Evolutionary conservation across 371 early-diverging fungal species (phyloP), one percentile per base, ranked within the genome.

Genomic region (Mucor racemosus): DNA sequence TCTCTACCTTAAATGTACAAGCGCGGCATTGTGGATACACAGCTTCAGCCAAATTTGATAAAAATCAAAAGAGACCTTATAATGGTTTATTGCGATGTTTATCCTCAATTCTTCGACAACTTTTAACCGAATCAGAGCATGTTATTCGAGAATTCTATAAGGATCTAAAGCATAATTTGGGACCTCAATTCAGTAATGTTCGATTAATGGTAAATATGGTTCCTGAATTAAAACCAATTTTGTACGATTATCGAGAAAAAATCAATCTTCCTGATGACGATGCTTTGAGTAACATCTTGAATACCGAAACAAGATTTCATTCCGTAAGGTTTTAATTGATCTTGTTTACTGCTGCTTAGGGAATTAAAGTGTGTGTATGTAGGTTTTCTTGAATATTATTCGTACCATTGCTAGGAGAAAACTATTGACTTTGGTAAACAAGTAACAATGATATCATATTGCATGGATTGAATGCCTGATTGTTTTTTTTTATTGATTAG

Each of bases 21-120:
- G 76, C 82, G 21, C 67, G 82, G 15, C 77, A 77, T 21, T 76
- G 67, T 50, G 82, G 82, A 13, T 82, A 76, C 38, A 62, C 78
- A 26, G 82, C 79, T 17, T 66, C 74, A 8, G 74, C 79, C 31
- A 82, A 82, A 65, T 82, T 82, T 21, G 82, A 82, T 57, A 73
- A 69, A 17, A 76, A 74, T 26, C 80, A 79, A 59, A 74, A 79
- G 40, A 65, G 74, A 19, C 82, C 82, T 17, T 82, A 79, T 54
- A 75, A 78, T 64, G 79, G 82, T 0, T 60, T 82, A 39, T 62
- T 79, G 13, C 71, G 71, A 10, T 79, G 82, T 40, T 55, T 82
- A 8, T 82, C 82, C 1, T 73, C 76, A 2, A 72, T 82, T 11
- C 39, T 82, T 13, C 68, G 76, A 10, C 82, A 82, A 39, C 59